Base-by-base conservation (phyloP, 768 basidiomycete genomes). In the Suillus tomentosus region DNA sequence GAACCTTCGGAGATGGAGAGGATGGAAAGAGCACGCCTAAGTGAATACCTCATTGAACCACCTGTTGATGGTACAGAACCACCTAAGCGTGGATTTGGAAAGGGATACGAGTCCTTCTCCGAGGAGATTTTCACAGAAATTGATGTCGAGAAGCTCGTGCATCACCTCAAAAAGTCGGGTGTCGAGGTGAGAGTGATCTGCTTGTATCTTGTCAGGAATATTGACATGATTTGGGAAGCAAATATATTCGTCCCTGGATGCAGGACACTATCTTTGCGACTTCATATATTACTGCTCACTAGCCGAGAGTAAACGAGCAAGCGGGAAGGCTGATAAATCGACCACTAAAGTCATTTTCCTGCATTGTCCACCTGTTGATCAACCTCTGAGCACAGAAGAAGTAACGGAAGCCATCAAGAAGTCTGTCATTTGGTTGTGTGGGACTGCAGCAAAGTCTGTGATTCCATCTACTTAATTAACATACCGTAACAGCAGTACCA, bases 271-370 rank as follows among this genome's bases (percentile, higher is more conserved):
- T 73, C 76, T 91, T 13, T 90, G 87, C 71, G 90, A 92, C 76
- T 92, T 88, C 73, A 83, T 88, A 64, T 90, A 88, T 72, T 92
- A 89, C 69, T 88, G 88, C 70, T 90, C 89, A 11, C 81, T 91
- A 34, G 88, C 89, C 5, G 90, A 91, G 71, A 82, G 85, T 34
- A 84, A 82, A 70, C 84, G 87, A 3, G 66, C 65, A 9, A 67
- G 65, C n/a, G 63, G 69, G 40, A 76, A 77, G 56, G 73, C 56
- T 42, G 74, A 76, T 57, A 76, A 73, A 34, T 73, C 74, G 15
- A 69, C 65, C 8, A 65, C 65, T 19, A 80, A 77, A 60, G 88
- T 92, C 56, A 75, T 91, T 8, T 89, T 89, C 73, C 74, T 91
- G 69, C 90, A 92, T 70, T 89, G 88, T 68, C 87, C 88, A 13